Conservation (phyloP, 1,284 basidiomycete species). For the Tylopilus sp. region DNA sequence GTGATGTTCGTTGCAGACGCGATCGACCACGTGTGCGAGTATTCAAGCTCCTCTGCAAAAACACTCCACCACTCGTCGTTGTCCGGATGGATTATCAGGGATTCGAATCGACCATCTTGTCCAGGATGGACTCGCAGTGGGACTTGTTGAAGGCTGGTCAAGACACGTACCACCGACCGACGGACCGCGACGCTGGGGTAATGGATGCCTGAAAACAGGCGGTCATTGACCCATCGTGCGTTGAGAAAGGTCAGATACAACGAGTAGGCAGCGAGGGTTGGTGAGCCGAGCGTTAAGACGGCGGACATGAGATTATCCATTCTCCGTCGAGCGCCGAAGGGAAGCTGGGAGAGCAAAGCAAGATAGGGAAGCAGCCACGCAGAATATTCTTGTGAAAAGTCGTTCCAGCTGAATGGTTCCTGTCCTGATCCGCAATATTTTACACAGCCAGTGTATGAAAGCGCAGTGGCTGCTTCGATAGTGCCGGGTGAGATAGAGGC, state of each 20-base stretch:
- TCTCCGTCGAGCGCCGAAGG: constrained; percentile 47
- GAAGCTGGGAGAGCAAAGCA: constrained; percentile 54
- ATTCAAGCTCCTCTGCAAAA: constrained; percentile 37
- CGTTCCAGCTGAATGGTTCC: constrained; percentile 48
- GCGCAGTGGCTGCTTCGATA: constrained; percentile 9
- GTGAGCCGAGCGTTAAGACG: constrained; percentile 46
- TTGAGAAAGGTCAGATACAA: constrained; percentile 46
- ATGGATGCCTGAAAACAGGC: constrained; percentile 32
- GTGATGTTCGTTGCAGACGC: constrained; percentile 50
- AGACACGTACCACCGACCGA: constrained; percentile 28
- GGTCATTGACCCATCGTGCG: constrained; percentile 37
- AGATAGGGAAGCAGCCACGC: constrained; percentile 59
- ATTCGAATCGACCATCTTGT: constrained; percentile 36
- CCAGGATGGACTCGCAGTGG: constrained; percentile 41
- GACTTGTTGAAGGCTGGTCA: constrained; percentile 43
- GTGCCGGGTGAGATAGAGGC: background rate
- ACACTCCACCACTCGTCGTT: constrained; percentile 46
- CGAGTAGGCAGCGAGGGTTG: constrained; percentile 45
- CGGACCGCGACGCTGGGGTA: constrained; percentile 28
- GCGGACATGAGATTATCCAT: constrained; percentile 45
- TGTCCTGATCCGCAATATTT: constrained; percentile 40
- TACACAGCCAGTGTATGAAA: constrained; percentile 43
- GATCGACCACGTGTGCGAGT: constrained; percentile 51
- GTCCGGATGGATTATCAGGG: constrained; percentile 43
- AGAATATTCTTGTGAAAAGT: constrained; percentile 53